A percentile compares a stretch with the other conserved stretches of the same genome.
These are phyloP conservation scores for Aureobasidium uvarum DNA, from an alignment of 2,329 filamentous ascomycete species.

Conservation along the genomic window DNA sequence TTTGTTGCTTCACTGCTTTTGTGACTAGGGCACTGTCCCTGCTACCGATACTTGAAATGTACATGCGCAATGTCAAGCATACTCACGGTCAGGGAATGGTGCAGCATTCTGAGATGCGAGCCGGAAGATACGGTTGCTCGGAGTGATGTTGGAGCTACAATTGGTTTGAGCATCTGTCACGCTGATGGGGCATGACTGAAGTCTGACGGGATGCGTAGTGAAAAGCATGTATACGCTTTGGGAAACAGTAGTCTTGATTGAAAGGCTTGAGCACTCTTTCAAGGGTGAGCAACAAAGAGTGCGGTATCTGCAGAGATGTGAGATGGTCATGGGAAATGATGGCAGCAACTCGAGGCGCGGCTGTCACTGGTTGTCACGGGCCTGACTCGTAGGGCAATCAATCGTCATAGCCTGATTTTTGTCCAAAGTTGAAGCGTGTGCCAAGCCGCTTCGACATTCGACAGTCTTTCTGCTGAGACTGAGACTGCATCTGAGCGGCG, in stretches of 20 bases:
- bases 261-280: not conserved
- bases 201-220: not conserved
- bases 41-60: not conserved
- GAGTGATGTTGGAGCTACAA: not conserved
- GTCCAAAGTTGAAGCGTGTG: not conserved
- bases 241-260: not conserved
- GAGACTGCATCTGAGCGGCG: not conserved
- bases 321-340: not conserved
- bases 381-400: not conserved
- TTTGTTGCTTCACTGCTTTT: not conserved
- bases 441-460: not conserved
- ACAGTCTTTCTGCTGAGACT: not conserved
- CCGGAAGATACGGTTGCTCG: not conserved
- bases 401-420: not conserved
- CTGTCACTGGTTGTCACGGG: not conserved
- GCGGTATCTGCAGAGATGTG: not conserved
- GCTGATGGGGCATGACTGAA: not conserved
- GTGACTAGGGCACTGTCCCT: not conserved
- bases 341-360: not conserved
- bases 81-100: not conserved
- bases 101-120: not conserved
- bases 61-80: not conserved
- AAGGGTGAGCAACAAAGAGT: not conserved
- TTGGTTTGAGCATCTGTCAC: not conserved
- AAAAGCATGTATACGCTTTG: not conserved